Conservation (phyloP, 768 basidiomycete genomes). For the Psilocybe cubensis region DNA sequence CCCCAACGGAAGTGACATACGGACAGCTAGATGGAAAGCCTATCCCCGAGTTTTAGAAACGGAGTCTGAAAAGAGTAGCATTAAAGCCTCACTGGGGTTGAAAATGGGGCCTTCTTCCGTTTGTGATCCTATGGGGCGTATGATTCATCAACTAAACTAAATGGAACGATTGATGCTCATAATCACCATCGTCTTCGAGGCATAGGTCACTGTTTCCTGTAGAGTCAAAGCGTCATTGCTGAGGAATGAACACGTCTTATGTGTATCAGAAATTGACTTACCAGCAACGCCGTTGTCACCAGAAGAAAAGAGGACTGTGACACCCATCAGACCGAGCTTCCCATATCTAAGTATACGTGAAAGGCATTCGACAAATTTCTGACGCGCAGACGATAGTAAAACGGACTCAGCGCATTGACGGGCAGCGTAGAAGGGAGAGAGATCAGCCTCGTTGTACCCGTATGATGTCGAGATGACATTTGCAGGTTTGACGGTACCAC, state of each 20-base stretch:
- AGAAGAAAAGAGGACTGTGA: constrained; percentile 58
- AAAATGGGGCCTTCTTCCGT: constrained; percentile 40
- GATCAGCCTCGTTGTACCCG: constrained; percentile 44
- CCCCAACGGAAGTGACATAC: constrained; percentile 49
- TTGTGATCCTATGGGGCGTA: constrained; percentile 22
- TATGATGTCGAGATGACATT: constrained; percentile 48
- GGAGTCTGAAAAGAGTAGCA: neutral
- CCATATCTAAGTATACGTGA: constrained; percentile 33
- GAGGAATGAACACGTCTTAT: neutral
- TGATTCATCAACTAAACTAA: neutral
- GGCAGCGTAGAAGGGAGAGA: constrained; percentile 36
- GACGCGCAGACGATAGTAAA: constrained; percentile 1
- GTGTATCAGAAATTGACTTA: constrained; percentile 11
- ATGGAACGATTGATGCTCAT: neutral
- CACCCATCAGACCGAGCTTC: constrained; percentile 59
- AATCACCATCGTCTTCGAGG: constrained; percentile 45
- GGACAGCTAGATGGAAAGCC: constrained; percentile 47
- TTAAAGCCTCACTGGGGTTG: constrained; percentile 25
- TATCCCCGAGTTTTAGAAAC: neutral
- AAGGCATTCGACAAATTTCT: neutral
- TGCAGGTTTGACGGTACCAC: constrained; percentile 40
- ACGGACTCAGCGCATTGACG: constrained; percentile 46
- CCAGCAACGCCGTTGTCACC: constrained; percentile 61
- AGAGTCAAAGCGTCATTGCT: neutral
- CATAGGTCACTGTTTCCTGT: constrained; percentile 32